phyloP scores from a whole-genome alignment of 1,284 basidiomycete species.

The Cryptococcus neoformans region DNA sequence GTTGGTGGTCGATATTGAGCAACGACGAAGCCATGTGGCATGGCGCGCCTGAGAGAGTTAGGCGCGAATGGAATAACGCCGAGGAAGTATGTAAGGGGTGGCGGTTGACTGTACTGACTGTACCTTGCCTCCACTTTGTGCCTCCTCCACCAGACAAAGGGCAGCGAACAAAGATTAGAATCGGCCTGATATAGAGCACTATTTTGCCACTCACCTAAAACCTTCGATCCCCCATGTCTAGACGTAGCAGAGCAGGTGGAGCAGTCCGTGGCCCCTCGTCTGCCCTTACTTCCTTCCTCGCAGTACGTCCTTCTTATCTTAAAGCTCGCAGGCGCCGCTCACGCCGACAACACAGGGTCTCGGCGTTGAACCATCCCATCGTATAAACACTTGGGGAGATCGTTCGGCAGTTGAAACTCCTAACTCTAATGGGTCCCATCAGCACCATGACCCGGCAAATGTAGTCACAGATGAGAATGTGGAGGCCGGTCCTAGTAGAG shows the following conservation, averaged over 20 bases:
- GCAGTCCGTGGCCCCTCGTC: constrained; percentile 80
- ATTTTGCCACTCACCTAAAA: background rate
- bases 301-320: constrained; percentile 54
- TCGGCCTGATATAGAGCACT: background rate
- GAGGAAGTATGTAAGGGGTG: background rate
- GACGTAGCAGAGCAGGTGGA: constrained; percentile 22
- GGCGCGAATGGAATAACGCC: background rate
- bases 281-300: constrained; percentile 86
- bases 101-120: background rate
- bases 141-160: background rate
- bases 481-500: constrained; percentile 31
- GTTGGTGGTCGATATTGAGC: constrained; percentile 1
- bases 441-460: constrained; percentile 29
- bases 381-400: constrained; percentile 35
- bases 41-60: background rate
- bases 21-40: no score
- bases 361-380: constrained; percentile 41
- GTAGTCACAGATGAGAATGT: constrained; percentile 33
- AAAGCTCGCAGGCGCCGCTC: background rate
- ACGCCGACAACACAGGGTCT: constrained; percentile 32
- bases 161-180: no score
- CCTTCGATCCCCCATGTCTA: constrained; percentile 19
- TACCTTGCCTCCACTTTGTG: constrained; percentile 3
- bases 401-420: constrained; percentile 9
- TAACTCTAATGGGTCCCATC: constrained; percentile 4